Evolutionary conservation across 257 asterid species (phyloP).

Genomic region (Solanum sparsipilum): DNA sequence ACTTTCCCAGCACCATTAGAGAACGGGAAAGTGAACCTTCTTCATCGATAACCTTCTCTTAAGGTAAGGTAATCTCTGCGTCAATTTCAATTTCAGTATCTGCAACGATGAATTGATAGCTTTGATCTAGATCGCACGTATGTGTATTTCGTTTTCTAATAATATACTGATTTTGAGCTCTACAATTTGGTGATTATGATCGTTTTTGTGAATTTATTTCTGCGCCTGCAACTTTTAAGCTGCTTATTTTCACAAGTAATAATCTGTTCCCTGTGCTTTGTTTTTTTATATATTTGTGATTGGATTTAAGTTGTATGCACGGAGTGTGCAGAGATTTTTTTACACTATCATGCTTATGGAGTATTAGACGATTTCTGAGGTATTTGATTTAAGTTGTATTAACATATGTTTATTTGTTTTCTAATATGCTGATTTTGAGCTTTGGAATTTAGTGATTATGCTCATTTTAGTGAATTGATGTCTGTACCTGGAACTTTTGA

Average conservation of each 20-base stretch:
- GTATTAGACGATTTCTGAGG: neutral
- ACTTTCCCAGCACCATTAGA: neutral
- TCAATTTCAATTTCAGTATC: neutral
- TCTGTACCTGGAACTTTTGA: neutral
- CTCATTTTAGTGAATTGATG: neutral
- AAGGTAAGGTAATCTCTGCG: neutral
- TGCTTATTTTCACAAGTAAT: neutral
- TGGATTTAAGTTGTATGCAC: neutral
- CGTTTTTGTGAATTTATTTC: neutral
- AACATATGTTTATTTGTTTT: neutral
- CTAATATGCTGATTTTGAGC: neutral
- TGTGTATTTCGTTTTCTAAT: neutral
- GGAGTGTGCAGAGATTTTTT: neutral
- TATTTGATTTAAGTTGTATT: neutral
- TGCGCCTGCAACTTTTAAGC: neutral
- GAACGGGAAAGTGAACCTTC: neutral
- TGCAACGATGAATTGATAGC: neutral
- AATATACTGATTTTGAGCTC: neutral
- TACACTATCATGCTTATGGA: neutral
- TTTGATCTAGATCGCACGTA: neutral
- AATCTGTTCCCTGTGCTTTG: neutral
- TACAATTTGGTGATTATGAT: neutral
- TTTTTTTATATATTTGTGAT: neutral
- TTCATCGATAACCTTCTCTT: neutral
- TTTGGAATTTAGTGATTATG: neutral